Percentiles rank a stretch among this genome's conserved stretches.
Evolutionary conservation across 805 yeast species (phyloP).

Genomic region (Alloascoidea africana): DNA sequence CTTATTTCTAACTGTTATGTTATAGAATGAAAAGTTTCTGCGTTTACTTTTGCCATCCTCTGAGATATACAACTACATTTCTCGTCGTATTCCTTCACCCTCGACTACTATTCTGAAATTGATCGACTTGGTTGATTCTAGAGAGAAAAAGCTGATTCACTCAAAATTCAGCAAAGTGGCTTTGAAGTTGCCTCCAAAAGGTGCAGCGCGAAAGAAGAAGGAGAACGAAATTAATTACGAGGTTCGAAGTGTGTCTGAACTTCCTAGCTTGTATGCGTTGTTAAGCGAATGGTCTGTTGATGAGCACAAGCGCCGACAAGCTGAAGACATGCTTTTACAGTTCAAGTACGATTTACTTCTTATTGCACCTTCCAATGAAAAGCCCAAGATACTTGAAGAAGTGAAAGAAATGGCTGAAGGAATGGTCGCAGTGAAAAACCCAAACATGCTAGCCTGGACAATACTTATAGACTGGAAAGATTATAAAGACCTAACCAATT

Average conservation of each 20-base stretch:
- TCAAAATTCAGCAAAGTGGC: conserved; percentile 28
- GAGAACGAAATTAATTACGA: conserved; percentile 27
- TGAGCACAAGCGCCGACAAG: conserved; percentile 37
- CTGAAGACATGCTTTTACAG: conserved; percentile 46
- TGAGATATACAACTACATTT: neutral
- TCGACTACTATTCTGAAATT: conserved; percentile 12
- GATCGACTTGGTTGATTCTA: conserved; percentile 11
- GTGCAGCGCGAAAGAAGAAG: conserved; percentile 24
- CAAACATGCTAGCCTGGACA: conserved; percentile 55
- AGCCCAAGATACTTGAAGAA: conserved; percentile 22
- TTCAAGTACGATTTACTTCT: conserved; percentile 39
- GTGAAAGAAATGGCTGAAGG: conserved; percentile 49
- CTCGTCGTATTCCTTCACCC: conserved; percentile 11
- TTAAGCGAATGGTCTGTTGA: conserved; percentile 46
- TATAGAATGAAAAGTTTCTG: neutral
- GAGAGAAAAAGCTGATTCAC: conserved; percentile 28
- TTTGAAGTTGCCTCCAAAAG: conserved; percentile 28
- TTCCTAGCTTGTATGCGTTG: conserved; percentile 37
- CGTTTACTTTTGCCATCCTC: neutral
- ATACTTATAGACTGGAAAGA: conserved; percentile 65
- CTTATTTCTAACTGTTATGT: neutral
- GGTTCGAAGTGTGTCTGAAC: conserved; percentile 30
- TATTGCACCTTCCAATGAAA: conserved; percentile 30
- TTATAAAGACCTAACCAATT: conserved; percentile 27
- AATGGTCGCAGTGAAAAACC: conserved; percentile 53